phyloP scores from a whole-genome alignment of 257 asterid genomes.

The Solanum bukasovii region DNA sequence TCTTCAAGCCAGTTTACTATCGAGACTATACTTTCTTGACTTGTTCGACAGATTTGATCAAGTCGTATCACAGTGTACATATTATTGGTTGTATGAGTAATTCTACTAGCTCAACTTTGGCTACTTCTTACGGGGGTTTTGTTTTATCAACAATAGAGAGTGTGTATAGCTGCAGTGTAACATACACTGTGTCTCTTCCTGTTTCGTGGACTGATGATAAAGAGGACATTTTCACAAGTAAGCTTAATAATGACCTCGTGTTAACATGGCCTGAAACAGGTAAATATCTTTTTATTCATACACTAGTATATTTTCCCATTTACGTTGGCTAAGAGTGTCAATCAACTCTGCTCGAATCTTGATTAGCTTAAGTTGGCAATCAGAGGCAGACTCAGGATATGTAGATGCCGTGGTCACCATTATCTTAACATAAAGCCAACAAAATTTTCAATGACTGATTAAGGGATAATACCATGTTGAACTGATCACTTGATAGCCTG shows the following conservation, averaged over 20 bases:
- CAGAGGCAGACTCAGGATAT: background rate
- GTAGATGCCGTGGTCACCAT: background rate
- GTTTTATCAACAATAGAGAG: slow-evolving; percentile 12
- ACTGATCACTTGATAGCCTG: background rate
- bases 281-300: background rate
- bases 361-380: background rate
- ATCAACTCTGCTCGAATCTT: background rate
- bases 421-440: background rate
- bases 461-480: background rate
- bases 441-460: background rate
- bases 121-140: slow-evolving; percentile 23
- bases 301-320: background rate
- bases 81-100: slow-evolving; percentile 10
- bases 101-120: slow-evolving; percentile 17
- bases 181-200: slow-evolving; percentile 27
- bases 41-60: background rate
- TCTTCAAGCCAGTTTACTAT: background rate
- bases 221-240: slow-evolving; percentile 7
- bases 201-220: slow-evolving; percentile 18
- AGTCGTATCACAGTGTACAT: background rate
- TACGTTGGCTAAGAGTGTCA: background rate
- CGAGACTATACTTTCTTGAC: slow-evolving; percentile 11
- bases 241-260: slow-evolving; percentile 16
- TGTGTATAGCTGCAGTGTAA: slow-evolving; percentile 13
- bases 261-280: slow-evolving; percentile 40